These are phyloP conservation scores for Pachysandra terminalis DNA, from an alignment of 164 flowering plant species.

Conservation along the genomic window DNA sequence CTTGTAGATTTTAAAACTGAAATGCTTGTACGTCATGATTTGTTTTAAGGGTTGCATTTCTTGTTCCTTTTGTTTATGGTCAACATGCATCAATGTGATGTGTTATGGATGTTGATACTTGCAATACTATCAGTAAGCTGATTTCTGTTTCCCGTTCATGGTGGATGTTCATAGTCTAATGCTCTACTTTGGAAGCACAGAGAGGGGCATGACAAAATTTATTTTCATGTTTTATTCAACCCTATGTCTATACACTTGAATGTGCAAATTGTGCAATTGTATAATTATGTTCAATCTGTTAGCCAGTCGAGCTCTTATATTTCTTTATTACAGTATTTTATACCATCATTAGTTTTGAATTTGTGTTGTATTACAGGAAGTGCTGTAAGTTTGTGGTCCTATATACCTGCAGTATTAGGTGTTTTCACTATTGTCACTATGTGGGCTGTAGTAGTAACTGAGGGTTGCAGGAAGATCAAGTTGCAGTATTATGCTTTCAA, in stretches of 20 bases:
- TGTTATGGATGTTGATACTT: too few relatives aligned
- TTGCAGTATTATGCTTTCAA: conserved; percentile 95
- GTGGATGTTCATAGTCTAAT: not conserved
- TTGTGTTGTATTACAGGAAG: conserved; percentile 48
- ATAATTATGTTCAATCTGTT: not conserved
- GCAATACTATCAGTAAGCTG: too few relatives aligned
- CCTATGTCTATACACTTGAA: not conserved
- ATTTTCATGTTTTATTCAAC: not conserved
- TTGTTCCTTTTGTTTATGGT: too few relatives aligned
- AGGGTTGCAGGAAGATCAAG: conserved; percentile 94
- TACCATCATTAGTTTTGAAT: not conserved
- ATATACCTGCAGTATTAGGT: conserved; percentile 55
- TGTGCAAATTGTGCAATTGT: not conserved
- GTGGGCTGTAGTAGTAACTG: conserved; percentile 96
- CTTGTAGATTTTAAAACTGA: too few relatives aligned
- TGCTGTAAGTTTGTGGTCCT: conserved; percentile 67
- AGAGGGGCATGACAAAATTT: not conserved
- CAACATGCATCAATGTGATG: too few relatives aligned
- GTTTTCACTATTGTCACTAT: conserved; percentile 80
- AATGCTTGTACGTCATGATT: too few relatives aligned
- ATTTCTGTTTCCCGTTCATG: not conserved
- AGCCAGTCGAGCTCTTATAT: too few relatives aligned
- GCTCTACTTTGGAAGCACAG: not conserved
- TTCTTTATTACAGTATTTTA: too few relatives aligned
- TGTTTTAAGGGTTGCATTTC: too few relatives aligned